Percentiles rank a stretch among this genome's conserved stretches.
phyloP scores from a whole-genome alignment of 495 filamentous ascomycete genomes.

The Xylaria grammica region DNA sequence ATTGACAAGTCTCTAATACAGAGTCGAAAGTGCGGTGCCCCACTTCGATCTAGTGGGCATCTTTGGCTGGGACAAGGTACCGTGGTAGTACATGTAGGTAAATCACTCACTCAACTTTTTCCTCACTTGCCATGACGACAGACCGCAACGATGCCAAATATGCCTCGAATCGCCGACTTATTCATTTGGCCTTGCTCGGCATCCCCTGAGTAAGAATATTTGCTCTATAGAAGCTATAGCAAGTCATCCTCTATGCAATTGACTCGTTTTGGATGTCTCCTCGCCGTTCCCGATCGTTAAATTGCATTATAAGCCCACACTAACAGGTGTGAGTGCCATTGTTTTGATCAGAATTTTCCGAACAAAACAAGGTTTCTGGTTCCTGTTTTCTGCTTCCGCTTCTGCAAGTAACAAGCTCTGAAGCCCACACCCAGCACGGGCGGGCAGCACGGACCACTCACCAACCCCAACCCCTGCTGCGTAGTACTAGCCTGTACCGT shows the following conservation, averaged over 20 bases:
- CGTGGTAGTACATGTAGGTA: slow-evolving; percentile 21
- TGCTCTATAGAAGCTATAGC: slow-evolving; percentile 25
- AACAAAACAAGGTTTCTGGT: slow-evolving; percentile 14
- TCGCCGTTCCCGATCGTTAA: slow-evolving; percentile 4
- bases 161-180: slow-evolving; percentile 16
- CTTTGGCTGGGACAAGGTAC: slow-evolving; percentile 8
- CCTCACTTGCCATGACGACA: slow-evolving; percentile 27
- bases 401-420: slow-evolving; percentile 18
- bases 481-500: no score
- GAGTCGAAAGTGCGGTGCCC: neutral
- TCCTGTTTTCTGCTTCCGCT: neutral
- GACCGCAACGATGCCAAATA: slow-evolving; percentile 26
- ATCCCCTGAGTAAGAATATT: neutral
- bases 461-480: no score
- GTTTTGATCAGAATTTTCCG: slow-evolving; percentile 25
- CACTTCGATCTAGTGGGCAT: slow-evolving; percentile 9
- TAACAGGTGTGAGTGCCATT: slow-evolving; percentile 3
- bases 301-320: neutral
- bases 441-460: slow-evolving; percentile 22
- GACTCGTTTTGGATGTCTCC: slow-evolving; percentile 14
- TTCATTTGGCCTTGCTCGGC: neutral
- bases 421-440: slow-evolving; percentile 10
- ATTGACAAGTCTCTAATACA: slow-evolving; percentile 8
- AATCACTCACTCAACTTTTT: slow-evolving; percentile 28
- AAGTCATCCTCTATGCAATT: slow-evolving; percentile 28